Percentiles rank a stretch among this genome's conserved stretches.
Conservation (phyloP, 371 early-diverging fungal genomes). For the Actinomortierella ambigua region DNA sequence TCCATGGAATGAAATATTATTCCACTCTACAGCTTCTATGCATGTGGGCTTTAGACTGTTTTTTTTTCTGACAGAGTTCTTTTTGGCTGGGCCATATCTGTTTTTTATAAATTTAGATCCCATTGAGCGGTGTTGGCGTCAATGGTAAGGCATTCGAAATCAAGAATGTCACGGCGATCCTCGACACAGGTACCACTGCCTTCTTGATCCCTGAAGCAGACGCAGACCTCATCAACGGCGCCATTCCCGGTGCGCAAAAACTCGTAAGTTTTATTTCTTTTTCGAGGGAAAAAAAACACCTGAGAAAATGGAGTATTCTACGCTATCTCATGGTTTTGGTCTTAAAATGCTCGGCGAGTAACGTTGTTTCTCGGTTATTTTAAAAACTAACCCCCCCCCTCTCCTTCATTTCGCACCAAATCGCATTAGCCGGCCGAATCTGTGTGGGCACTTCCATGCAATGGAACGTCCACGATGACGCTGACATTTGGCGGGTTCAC, state of each 20-base stretch:
- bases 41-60: no score
- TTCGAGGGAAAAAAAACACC: background rate
- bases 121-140: constrained; percentile 17
- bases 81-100: background rate
- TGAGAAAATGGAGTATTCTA: background rate
- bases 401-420: no score
- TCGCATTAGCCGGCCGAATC: background rate
- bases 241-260: constrained; percentile 21
- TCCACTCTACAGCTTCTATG: no score
- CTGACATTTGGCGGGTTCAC: constrained; percentile 19
- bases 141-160: constrained; percentile 6
- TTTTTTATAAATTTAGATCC: constrained; percentile 11
- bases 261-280: constrained; percentile 3
- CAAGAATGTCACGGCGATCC: constrained; percentile 2
- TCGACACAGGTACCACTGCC: constrained; percentile 43
- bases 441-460: constrained; percentile 29
- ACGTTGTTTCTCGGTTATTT: background rate
- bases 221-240: constrained; percentile 24
- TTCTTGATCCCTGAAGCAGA: constrained; percentile 26
- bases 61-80: no score
- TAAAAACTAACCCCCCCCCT: no score
- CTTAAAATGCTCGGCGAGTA: background rate
- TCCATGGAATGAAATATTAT: no score
- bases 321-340: background rate
- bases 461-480: constrained; percentile 12